These are phyloP conservation scores for Phyllachora maydis DNA, from an alignment of 2,329 filamentous ascomycete species.

Conservation along the genomic window DNA sequence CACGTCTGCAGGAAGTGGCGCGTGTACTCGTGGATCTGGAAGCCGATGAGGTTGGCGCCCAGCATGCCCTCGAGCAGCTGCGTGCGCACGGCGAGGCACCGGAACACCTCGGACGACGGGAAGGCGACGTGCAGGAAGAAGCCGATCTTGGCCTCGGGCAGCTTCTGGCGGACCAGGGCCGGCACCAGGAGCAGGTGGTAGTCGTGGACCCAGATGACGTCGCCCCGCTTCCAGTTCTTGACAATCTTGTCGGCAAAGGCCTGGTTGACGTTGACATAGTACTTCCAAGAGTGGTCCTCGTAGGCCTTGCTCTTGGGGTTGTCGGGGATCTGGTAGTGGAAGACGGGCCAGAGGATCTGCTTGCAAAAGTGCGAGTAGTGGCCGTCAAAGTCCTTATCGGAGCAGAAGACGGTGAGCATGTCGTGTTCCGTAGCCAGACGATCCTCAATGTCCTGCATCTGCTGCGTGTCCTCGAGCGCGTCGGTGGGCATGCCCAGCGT, in stretches of 20 bases:
- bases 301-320: conserved; percentile 98
- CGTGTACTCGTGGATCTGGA: conserved; percentile 84
- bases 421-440: conserved; percentile 63
- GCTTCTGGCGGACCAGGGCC: conserved; percentile 69
- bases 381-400: conserved; percentile 81
- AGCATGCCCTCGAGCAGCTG: conserved; percentile 83
- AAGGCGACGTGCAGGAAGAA: conserved; percentile 94
- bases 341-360: conserved; percentile 91
- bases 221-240: conserved; percentile 81
- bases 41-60: conserved; percentile 78
- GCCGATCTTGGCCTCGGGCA: conserved; percentile 85
- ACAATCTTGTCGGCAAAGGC: conserved; percentile 82
- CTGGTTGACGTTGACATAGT: conserved; percentile 82
- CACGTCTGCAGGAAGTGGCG: conserved; percentile 92
- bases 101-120: conserved; percentile 88
- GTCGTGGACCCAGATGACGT: conserved; percentile 88
- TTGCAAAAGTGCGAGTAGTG: conserved; percentile 96
- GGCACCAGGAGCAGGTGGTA: conserved; percentile 86
- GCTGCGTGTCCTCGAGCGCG: conserved; percentile 49
- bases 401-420: conserved; percentile 66
- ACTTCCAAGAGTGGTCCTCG: conserved; percentile 90
- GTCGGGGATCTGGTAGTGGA: conserved; percentile 95
- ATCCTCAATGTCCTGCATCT: conserved; percentile 69
- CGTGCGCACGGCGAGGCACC: conserved; percentile 71
- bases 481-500: conserved; percentile 91